Conservation (phyloP, 108 stramenopile genomes). For the Skeletonema menzelii region DNA sequence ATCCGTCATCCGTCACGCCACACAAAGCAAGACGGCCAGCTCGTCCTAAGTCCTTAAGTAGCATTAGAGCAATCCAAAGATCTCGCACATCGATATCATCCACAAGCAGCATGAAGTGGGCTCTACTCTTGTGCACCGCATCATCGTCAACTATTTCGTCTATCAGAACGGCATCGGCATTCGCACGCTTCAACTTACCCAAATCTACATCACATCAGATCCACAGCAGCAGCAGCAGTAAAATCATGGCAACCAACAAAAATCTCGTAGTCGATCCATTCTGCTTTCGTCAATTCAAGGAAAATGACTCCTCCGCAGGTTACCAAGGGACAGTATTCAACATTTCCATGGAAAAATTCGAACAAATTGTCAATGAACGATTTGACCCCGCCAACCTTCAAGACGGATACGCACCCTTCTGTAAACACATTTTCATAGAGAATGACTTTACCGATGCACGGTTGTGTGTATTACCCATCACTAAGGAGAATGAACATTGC, state of each 20-base stretch:
- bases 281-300: slow-evolving; percentile 82
- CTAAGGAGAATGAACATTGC: slow-evolving; percentile 75
- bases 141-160: neutral
- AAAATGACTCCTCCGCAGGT: slow-evolving; percentile 46
- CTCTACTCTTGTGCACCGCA: neutral
- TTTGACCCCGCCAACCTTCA: slow-evolving; percentile 58
- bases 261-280: slow-evolving; percentile 84
- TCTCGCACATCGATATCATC: neutral
- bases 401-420: slow-evolving; percentile 98
- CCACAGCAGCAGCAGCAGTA: neutral
- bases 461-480: slow-evolving; percentile 81
- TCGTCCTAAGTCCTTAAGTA: too few relatives aligned
- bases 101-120: neutral
- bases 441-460: slow-evolving; percentile 82
- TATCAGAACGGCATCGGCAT: neutral
- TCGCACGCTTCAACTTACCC: neutral
- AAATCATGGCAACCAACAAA: slow-evolving; percentile 10
- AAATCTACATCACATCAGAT: neutral
- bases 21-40: too few relatives aligned
- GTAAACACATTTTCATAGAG: slow-evolving; percentile 96
- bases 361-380: slow-evolving; percentile 72
- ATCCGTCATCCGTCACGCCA: too few relatives aligned
- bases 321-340: slow-evolving; percentile 77
- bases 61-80: too few relatives aligned
- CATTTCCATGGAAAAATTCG: slow-evolving; percentile 67